These are phyloP conservation scores for Amoeboaphelidium protococcarum DNA, from an alignment of 371 early-diverging fungal genomes.

Conservation along the genomic window DNA sequence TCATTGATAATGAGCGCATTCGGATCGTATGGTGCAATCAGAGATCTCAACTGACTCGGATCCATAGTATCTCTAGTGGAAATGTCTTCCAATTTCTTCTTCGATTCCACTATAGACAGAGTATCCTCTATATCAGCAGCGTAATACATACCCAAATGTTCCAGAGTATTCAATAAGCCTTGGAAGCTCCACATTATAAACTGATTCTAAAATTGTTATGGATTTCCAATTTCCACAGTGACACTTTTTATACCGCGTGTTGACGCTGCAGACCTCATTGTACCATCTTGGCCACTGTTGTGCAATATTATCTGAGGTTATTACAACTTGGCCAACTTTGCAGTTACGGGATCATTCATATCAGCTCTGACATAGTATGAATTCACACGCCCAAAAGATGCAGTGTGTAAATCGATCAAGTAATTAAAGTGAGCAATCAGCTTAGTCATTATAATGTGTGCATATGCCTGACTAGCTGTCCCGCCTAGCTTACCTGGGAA, in stretches of 20 bases:
- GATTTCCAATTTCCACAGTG: slow-evolving; percentile 62
- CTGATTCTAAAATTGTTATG: slow-evolving; percentile 38
- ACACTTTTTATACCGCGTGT: slow-evolving; percentile 51
- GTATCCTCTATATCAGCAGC: too few species aligned
- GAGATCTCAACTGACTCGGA: too few species aligned
- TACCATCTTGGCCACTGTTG: slow-evolving; percentile 12
- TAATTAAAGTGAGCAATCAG: slow-evolving; percentile 50
- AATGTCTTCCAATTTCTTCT: too few species aligned
- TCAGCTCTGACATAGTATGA: slow-evolving; percentile 64
- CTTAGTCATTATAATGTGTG: slow-evolving; percentile 45
- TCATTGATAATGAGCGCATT: too few species aligned
- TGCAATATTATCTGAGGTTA: slow-evolving; percentile 46
- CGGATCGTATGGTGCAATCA: too few species aligned
- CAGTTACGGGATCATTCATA: slow-evolving; percentile 44
- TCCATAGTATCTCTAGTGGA: too few species aligned
- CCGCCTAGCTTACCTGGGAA: slow-evolving; percentile 47
- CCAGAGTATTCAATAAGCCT: slow-evolving; percentile 32
- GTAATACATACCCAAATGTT: slow-evolving; percentile 29
- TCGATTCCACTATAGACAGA: too few species aligned
- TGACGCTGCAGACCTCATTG: slow-evolving; percentile 54
- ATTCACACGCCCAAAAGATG: slow-evolving; percentile 56
- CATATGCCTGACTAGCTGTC: slow-evolving; percentile 51
- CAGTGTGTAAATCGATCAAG: slow-evolving; percentile 65
- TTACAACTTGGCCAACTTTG: slow-evolving; percentile 50
- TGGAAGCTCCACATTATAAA: slow-evolving; percentile 31